These are phyloP conservation scores for Lachnellula subtilissima DNA, from an alignment of 2,329 filamentous ascomycete species.

Conservation along the genomic window DNA sequence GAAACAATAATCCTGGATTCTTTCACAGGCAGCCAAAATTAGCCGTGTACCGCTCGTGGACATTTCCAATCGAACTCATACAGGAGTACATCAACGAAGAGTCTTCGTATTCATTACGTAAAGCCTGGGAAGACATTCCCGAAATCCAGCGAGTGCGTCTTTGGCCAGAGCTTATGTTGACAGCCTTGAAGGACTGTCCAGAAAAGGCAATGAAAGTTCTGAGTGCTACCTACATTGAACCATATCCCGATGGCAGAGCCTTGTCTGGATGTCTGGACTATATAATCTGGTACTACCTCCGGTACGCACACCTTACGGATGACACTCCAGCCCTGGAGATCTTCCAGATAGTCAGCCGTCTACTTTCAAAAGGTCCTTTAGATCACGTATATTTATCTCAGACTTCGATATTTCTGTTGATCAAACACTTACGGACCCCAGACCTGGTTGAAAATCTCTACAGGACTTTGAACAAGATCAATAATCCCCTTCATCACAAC, in stretches of 20 bases:
- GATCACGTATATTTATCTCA: constrained; percentile 16
- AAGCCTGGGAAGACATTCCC: constrained; percentile 8
- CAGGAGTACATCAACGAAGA: not conserved
- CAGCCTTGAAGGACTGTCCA: constrained; percentile 15
- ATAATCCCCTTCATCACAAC: constrained; percentile 19
- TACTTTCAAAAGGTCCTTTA: constrained; percentile 7
- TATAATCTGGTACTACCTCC: constrained; percentile 18
- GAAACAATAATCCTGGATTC: not conserved
- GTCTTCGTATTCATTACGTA: constrained; percentile 1
- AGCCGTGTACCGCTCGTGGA: not conserved
- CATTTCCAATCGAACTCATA: not conserved
- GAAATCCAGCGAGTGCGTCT: not conserved
- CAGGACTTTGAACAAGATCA: constrained; percentile 9
- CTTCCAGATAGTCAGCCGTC: not conserved
- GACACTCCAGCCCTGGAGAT: constrained; percentile 1
- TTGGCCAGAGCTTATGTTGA: constrained; percentile 23
- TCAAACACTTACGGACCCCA: constrained; percentile 11
- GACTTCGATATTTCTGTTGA: constrained; percentile 19
- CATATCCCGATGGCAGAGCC: constrained; percentile 18
- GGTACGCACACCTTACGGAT: not conserved
- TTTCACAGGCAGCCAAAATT: not conserved
- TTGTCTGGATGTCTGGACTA: constrained; percentile 23
- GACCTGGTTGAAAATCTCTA: constrained; percentile 20
- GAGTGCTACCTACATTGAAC: constrained; percentile 15
- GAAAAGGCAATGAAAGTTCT: constrained; percentile 21